A percentile compares a stretch with the other conserved stretches of the same genome.
Conservation (phyloP, 2,329 filamentous ascomycete genomes). For the Blumeria hordei region DNA sequence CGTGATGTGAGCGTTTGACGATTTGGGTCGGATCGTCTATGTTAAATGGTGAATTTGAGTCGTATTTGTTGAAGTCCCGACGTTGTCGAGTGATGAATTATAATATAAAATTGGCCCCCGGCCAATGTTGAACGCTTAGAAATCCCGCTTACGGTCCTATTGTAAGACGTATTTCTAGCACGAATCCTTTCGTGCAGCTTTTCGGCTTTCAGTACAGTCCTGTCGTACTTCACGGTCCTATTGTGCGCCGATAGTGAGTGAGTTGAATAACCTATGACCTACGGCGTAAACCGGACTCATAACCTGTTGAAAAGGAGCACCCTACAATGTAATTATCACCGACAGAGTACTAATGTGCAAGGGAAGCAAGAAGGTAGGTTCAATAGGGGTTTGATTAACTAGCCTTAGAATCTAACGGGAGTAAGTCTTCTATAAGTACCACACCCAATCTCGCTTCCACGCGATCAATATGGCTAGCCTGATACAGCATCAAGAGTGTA, state of each 20-base stretch:
- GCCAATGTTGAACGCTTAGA: background rate
- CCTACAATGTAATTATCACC: background rate
- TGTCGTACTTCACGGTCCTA: background rate
- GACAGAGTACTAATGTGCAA: background rate
- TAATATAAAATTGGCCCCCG: background rate
- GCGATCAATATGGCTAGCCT: background rate
- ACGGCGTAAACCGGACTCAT: background rate
- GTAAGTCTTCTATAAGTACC: background rate
- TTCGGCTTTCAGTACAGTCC: background rate
- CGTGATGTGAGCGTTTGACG: background rate
- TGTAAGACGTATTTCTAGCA: conserved; percentile 5
- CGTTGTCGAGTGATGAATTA: background rate
- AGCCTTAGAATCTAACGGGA: no score
- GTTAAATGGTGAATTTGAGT: background rate
- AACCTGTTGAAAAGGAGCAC: background rate
- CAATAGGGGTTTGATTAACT: no score
- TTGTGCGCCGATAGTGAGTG: background rate
- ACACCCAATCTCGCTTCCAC: background rate
- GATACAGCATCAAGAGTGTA: no score
- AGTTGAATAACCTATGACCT: background rate
- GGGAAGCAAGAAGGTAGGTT: no score
- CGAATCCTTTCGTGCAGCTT: conserved; percentile 1
- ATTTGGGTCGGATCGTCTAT: background rate
- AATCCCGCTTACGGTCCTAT: background rate
- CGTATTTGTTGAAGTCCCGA: background rate